Evolutionary conservation across 441 rosid species (phyloP), one percentile per base, ranked within the genome.

Genomic region (Cnidoscolus chayamansa): DNA sequence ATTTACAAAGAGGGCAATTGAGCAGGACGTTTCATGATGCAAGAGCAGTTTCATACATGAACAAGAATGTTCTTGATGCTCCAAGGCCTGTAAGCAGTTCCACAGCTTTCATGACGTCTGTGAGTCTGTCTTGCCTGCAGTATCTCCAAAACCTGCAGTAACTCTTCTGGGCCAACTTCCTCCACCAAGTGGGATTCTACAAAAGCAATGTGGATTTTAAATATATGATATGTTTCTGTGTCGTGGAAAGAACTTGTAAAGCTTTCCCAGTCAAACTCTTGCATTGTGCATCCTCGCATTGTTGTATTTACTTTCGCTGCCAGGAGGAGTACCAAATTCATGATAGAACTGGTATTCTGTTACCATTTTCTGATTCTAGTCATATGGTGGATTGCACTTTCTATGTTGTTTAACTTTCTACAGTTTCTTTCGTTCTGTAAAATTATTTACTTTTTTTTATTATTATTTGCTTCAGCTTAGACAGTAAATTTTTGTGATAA

Each of bases 11-110:
- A 77, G 86, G 87, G 81, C 79, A 85, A 10, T 65, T 83, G 55
- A 81, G 72, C 69, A 86, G 89, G 84, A 75, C 87, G 59, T 79
- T 70, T 74, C 90, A 88, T 72, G 90, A 85, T 73, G 78, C 81
- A 75, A 85, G 92, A 82, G 43, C 83, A 25, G 75, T 86, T 66
- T 67, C 94, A 5, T 90, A 84, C 75, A 65, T 84, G 77, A 78
- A 80, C 58, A 90, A 88, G 75, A 87, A 92, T 81, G 85, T 76
- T 63, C 73, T 77, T 68, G 86, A 84, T 74, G 78, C 82, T 64
- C 80, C 88, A 54, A 82, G 88, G 76, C 84, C 92, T 59, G 76
- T 86, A 73, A 76, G 80, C 80, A 71, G 83, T 57, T 72, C 83
- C 30, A 19, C 84, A 70, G 63, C 84, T 78, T 88, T 88, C 72